Conservation (phyloP, 2,329 filamentous ascomycete genomes). For the Aaosphaeria arxii region DNA sequence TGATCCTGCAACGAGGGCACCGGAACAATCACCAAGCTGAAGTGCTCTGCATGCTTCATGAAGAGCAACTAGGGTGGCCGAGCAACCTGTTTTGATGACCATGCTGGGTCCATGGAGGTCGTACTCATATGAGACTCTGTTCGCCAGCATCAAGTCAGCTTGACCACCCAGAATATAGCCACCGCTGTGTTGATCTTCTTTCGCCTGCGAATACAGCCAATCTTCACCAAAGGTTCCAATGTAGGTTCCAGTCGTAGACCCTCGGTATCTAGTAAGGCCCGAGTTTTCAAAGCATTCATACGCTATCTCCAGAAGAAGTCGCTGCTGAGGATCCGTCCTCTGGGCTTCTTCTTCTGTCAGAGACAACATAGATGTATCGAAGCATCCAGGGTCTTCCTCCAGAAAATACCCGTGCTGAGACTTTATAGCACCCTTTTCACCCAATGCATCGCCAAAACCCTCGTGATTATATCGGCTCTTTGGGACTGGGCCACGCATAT, state of each 20-base stretch:
- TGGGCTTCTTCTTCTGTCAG: slow-evolving; percentile 8
- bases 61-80: slow-evolving; percentile 25
- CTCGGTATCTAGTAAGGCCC: slow-evolving; percentile 18
- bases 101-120: slow-evolving; percentile 24
- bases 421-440: slow-evolving; percentile 10
- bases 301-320: slow-evolving; percentile 21
- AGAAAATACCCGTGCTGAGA: slow-evolving; percentile 18
- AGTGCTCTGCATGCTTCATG: slow-evolving; percentile 14
- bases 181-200: background rate
- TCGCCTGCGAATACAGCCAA: background rate
- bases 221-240: slow-evolving; percentile 28
- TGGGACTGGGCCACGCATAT: slow-evolving; percentile 6
- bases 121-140: slow-evolving; percentile 24
- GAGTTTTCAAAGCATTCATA: slow-evolving; percentile 37
- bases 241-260: slow-evolving; percentile 29
- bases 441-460: slow-evolving; percentile 10
- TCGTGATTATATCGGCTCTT: slow-evolving; percentile 15
- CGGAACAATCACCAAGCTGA: slow-evolving; percentile 4
- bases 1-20: slow-evolving; percentile 14
- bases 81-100: slow-evolving; percentile 36
- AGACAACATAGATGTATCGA: slow-evolving; percentile 15
- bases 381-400: slow-evolving; percentile 2
- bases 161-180: slow-evolving; percentile 8
- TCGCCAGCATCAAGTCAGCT: slow-evolving; percentile 17
- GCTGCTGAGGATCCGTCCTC: slow-evolving; percentile 20